phyloP scores from a whole-genome alignment of 345 rosid species.

The Erodium maritimum region DNA sequence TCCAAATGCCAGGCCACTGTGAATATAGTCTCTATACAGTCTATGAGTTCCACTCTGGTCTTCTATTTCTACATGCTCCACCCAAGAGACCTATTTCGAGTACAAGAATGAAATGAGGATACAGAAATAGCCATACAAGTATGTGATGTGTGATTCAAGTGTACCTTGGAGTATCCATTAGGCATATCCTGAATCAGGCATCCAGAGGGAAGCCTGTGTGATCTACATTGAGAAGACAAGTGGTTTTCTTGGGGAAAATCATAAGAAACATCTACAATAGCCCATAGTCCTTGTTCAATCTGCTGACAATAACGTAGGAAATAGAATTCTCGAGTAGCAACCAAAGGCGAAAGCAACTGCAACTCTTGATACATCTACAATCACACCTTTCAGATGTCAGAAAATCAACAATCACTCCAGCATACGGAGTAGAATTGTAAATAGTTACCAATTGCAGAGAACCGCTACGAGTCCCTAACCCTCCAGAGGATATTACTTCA shows the following conservation, averaged over 20 bases:
- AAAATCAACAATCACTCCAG: too few relatives aligned
- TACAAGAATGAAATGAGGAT: not conserved
- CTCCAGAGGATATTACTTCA: slow-evolving; percentile 57
- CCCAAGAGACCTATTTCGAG: slow-evolving; percentile 68
- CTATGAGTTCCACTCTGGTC: slow-evolving; percentile 45
- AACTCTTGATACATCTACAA: slow-evolving; percentile 82
- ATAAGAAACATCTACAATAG: slow-evolving; percentile 71
- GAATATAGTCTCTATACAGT: slow-evolving; percentile 54
- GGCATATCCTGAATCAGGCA: slow-evolving; percentile 97
- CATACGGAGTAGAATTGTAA: too few relatives aligned
- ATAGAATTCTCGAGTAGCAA: slow-evolving; percentile 69
- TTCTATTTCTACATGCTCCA: slow-evolving; percentile 80
- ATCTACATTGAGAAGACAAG: slow-evolving; percentile 42
- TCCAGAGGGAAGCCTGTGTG: slow-evolving; percentile 76
- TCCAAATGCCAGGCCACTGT: slow-evolving; percentile 70
- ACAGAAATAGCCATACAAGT: too few relatives aligned
- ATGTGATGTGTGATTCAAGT: not conserved
- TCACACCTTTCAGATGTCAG: slow-evolving; percentile 4
- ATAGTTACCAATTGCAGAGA: slow-evolving; percentile 72
- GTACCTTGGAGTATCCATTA: slow-evolving; percentile 86
- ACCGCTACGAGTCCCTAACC: slow-evolving; percentile 52
- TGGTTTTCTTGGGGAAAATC: slow-evolving; percentile 43
- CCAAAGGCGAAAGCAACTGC: slow-evolving; percentile 78
- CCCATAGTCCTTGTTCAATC: slow-evolving; percentile 88
- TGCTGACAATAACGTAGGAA: slow-evolving; percentile 78